Base-by-base conservation (phyloP, 352 stramenopile genomes). In the Aphanomyces invadans region DNA sequence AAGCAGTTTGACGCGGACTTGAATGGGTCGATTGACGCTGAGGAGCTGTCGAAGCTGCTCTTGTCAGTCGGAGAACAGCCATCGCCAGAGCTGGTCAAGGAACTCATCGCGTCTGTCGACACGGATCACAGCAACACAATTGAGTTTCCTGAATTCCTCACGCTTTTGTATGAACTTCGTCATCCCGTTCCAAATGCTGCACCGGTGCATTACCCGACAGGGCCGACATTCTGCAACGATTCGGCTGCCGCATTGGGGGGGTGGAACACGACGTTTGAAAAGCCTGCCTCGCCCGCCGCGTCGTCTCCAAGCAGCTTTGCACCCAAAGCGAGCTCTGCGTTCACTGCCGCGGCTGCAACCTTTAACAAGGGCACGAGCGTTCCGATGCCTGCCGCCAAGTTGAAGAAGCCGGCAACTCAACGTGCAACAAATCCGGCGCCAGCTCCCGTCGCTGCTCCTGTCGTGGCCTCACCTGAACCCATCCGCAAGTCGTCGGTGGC, bases 91-190 rank as follows among this genome's bases (percentile, higher is more conserved):
- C 78, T 89, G 65, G 73, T 78, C 7, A 61, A 32, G 1, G 76
- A 81, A 31, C 79, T 95, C 66, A 69, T 91, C 42, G 71, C 86
- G 63, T 82, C 92, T 66, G 78, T 88, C 26, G 72, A 80, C 57
- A 74, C 78, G 31, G 72, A 71, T n/a, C 71, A 77, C 17, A 62
- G 72, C 21, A 68, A 71, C 31, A 68, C 78, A 39, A 77, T 95
- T 54, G 77, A 75, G 38, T 95, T 91, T 72, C 80, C 80, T 33
- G 85, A 95, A 74, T 95, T 95, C 56, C 75, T 94, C 33, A 78
- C 83, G 51, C 69, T 94, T 33, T 62, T 90, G 23, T 78, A 87
- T 71, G 83, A 92, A 65, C 79, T 89, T 79, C 26, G 79, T 66
- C 26, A 90, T 90, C 54, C 72, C 74, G 21, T 64, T 88, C 29